Percentiles rank a stretch among this genome's conserved stretches.
These are phyloP conservation scores for Brassica juncea DNA, from an alignment of 345 rosid genomes.

Conservation along the genomic window DNA sequence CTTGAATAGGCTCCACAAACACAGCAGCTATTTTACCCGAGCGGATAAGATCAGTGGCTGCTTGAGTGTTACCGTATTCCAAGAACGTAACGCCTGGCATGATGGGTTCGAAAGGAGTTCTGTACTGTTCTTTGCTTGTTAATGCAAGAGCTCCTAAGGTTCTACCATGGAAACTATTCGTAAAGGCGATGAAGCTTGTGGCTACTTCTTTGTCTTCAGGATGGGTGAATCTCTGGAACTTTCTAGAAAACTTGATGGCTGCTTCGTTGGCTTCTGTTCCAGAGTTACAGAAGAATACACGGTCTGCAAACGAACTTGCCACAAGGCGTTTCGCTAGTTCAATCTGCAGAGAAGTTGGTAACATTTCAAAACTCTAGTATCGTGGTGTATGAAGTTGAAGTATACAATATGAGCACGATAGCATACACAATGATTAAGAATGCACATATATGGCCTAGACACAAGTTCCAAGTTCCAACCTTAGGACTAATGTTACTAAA, in stretches of 20 bases:
- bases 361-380: too few species aligned
- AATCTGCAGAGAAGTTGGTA: constrained; percentile 45
- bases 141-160: constrained; percentile 91
- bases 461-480: neutral
- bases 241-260: constrained; percentile 88
- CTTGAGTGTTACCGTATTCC: constrained; percentile 75
- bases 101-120: constrained; percentile 89
- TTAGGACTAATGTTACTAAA: neutral
- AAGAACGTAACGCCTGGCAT: constrained; percentile 95
- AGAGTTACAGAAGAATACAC: constrained; percentile 81
- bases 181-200: constrained; percentile 66
- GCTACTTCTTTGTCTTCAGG: constrained; percentile 60
- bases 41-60: constrained; percentile 55
- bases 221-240: constrained; percentile 66
- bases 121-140: constrained; percentile 86
- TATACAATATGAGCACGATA: too few species aligned
- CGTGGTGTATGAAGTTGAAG: neutral
- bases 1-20: constrained; percentile 93
- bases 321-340: constrained; percentile 85
- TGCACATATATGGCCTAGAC: neutral
- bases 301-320: constrained; percentile 73
- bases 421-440: neutral
- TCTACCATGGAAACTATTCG: constrained; percentile 92
- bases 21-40: constrained; percentile 79
- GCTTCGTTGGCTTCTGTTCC: constrained; percentile 99